These are phyloP conservation scores for Sugiyamaella sp. DNA, from an alignment of 1,139 yeast genomes.

Conservation along the genomic window DNA sequence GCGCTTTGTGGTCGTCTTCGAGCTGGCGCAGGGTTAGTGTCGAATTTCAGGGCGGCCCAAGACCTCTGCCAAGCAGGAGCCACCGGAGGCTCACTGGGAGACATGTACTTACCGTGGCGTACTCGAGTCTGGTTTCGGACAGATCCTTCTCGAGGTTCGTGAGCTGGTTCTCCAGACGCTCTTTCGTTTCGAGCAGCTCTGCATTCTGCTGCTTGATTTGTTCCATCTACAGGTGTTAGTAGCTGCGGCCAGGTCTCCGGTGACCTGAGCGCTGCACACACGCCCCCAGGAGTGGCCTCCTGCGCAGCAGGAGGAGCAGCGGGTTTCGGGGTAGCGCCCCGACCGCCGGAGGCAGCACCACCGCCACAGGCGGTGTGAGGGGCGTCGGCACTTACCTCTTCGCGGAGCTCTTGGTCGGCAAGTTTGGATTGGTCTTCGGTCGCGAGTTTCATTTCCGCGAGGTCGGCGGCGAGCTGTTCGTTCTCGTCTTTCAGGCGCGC, in stretches of 20 bases:
- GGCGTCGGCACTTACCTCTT: conserved; percentile 19
- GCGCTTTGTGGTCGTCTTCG: conserved; percentile 34
- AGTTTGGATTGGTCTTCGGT: conserved; percentile 27
- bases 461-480: conserved; percentile 55
- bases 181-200: conserved; percentile 43
- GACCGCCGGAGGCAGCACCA: conserved; percentile 1
- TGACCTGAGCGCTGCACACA: no score
- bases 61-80: background rate
- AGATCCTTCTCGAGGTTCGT: conserved; percentile 41
- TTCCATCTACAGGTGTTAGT: conserved; percentile 54
- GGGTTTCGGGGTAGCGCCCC: background rate
- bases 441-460: conserved; percentile 52
- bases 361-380: conserved; percentile 19
- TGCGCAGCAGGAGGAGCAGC: no score
- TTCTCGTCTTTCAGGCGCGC: conserved; percentile 71
- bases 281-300: no score
- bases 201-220: conserved; percentile 53
- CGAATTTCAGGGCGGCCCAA: background rate
- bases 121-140: conserved; percentile 35
- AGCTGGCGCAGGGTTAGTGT: conserved; percentile 25
- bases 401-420: conserved; percentile 28
- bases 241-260: no score
- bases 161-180: conserved; percentile 40
- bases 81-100: background rate
- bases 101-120: conserved; percentile 28